Percentiles rank a stretch among this genome's conserved stretches.
Conservation (phyloP, 2,329 filamentous ascomycete genomes). For the Fusarium penzigii region DNA sequence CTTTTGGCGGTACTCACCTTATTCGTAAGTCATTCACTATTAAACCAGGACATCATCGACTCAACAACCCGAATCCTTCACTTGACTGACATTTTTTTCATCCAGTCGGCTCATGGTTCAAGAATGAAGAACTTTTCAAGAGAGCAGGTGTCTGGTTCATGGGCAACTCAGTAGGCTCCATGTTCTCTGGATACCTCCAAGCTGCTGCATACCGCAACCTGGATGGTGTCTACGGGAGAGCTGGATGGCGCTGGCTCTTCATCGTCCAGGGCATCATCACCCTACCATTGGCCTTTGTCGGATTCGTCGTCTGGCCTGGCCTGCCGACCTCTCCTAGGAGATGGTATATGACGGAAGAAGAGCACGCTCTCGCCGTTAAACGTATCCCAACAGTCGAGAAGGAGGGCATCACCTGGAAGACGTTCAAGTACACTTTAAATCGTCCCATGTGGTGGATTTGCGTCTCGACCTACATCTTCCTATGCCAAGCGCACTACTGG, state of each 20-base stretch:
- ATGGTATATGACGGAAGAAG: constrained; percentile 20
- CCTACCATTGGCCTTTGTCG: constrained; percentile 11
- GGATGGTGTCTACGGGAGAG: constrained; percentile 12
- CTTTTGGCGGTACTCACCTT: too few species aligned
- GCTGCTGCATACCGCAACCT: constrained; percentile 18
- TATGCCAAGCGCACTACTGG: too few species aligned
- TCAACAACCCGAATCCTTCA: too few species aligned
- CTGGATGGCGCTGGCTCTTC: constrained; percentile 21
- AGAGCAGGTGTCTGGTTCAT: constrained; percentile 23
- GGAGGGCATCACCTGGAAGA: too few species aligned
- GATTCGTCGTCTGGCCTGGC: constrained; percentile 19
- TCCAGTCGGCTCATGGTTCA: constrained; percentile 26
- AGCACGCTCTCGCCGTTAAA: constrained; percentile 10
- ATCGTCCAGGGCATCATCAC: constrained; percentile 22
- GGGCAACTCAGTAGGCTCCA: constrained; percentile 13
- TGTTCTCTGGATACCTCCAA: constrained; percentile 19
- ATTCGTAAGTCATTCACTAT: not conserved
- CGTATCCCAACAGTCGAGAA: constrained; percentile 5
- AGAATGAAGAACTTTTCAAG: constrained; percentile 21
- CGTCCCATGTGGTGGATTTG: too few species aligned
- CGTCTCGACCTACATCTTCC: too few species aligned
- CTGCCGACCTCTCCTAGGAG: constrained; percentile 17
- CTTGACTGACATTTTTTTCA: constrained; percentile 17
- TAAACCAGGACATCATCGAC: constrained; percentile 19
- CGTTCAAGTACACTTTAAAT: too few species aligned